Evolutionary conservation across 2,329 filamentous ascomycete genomes (phyloP).

Genomic region (Cladosporium austrohemisphaericum): DNA sequence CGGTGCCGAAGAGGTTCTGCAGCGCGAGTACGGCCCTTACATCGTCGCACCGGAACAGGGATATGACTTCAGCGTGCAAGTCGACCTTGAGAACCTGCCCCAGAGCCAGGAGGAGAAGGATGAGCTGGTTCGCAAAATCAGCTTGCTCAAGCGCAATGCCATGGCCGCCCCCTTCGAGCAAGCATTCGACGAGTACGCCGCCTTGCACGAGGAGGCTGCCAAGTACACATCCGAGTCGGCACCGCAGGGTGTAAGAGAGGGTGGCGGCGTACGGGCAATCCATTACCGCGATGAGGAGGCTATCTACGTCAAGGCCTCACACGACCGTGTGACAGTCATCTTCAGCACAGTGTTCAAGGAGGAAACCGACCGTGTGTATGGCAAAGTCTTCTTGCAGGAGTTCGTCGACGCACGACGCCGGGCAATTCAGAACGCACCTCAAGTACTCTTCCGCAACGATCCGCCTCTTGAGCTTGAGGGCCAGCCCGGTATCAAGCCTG

Average conservation of each 20-base stretch:
- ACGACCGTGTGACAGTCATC: slow-evolving; percentile 96
- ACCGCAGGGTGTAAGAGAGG: slow-evolving; percentile 83
- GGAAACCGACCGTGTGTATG: slow-evolving; percentile 95
- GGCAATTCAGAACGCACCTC: slow-evolving; percentile 96
- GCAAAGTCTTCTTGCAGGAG: slow-evolving; percentile 97
- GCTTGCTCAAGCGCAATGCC: slow-evolving; percentile 92
- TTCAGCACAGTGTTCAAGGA: slow-evolving; percentile 98
- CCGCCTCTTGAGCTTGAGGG: slow-evolving; percentile 86
- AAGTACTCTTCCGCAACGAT: slow-evolving; percentile 94
- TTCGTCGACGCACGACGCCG: slow-evolving; percentile 94
- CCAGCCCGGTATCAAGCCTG: slow-evolving; percentile 74
- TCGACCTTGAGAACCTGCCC: slow-evolving; percentile 86
- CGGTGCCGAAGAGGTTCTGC: slow-evolving; percentile 84
- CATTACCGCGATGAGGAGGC: slow-evolving; percentile 99
- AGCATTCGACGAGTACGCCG: slow-evolving; percentile 89
- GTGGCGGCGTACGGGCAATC: slow-evolving; percentile 89
- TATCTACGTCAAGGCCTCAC: slow-evolving; percentile 96
- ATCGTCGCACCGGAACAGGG: slow-evolving; percentile 82
- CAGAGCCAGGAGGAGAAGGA: slow-evolving; percentile 79
- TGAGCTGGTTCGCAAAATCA: slow-evolving; percentile 80
- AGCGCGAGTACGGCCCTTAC: slow-evolving; percentile 91
- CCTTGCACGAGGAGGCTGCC: slow-evolving; percentile 79
- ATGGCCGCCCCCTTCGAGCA: slow-evolving; percentile 99
- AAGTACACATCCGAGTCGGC: slow-evolving; percentile 93
- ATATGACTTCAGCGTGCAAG: slow-evolving; percentile 90